Conservation (phyloP, 2,329 filamentous ascomycete species). For the Fusarium verrucosum region DNA sequence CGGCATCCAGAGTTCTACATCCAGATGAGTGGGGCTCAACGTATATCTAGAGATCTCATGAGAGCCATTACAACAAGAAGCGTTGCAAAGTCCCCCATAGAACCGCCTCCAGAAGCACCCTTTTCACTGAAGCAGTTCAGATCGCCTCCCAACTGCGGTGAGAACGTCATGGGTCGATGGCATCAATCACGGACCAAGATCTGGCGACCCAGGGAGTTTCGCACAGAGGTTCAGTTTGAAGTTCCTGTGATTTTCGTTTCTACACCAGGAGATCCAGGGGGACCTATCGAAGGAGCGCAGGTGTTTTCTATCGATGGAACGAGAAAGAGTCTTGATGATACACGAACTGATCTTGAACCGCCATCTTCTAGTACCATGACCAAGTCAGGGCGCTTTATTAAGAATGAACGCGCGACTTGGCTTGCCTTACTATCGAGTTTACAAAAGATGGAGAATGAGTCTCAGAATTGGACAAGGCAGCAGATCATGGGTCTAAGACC, state of each 20-base stretch:
- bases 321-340: slow-evolving; percentile 15
- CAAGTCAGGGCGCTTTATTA: slow-evolving; percentile 7
- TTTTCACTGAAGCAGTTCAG: slow-evolving; percentile 22
- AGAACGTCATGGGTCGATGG: slow-evolving; percentile 14
- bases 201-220: slow-evolving; percentile 13
- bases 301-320: slow-evolving; percentile 12
- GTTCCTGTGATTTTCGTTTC: slow-evolving; percentile 7
- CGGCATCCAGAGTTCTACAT: slow-evolving; percentile 19
- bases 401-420: slow-evolving; percentile 21
- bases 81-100: slow-evolving; percentile 7
- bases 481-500: slow-evolving; percentile 18
- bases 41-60: slow-evolving; percentile 9
- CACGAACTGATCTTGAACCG: slow-evolving; percentile 8
- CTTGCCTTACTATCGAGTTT: neutral
- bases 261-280: neutral
- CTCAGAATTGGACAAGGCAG: slow-evolving; percentile 19
- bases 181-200: slow-evolving; percentile 9
- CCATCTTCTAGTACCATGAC: neutral
- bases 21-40: slow-evolving; percentile 2
- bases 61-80: slow-evolving; percentile 16
- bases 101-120: neutral
- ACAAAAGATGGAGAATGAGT: slow-evolving; percentile 21
- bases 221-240: slow-evolving; percentile 13
- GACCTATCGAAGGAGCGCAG: neutral
- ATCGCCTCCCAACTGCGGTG: slow-evolving; percentile 13